Conservation (phyloP, 352 stramenopile genomes). For the Globisporangium okanoganense region DNA sequence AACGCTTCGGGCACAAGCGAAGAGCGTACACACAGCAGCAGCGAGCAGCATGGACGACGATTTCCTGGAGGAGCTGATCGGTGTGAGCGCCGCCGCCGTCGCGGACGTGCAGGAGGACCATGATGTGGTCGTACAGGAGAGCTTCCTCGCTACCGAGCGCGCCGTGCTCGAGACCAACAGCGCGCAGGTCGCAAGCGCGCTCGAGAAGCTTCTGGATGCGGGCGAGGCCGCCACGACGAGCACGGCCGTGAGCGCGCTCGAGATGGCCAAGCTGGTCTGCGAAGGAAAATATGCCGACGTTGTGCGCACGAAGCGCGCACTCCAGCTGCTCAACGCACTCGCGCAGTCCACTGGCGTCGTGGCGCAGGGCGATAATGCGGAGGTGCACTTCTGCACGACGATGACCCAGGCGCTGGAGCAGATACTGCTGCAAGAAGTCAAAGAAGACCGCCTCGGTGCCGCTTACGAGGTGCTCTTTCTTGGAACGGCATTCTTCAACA, state of each 20-base stretch:
- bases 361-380: conserved; percentile 18
- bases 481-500: conserved; percentile 59
- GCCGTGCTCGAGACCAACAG: conserved; percentile 54
- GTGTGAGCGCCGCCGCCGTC: conserved; percentile 43
- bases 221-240: conserved; percentile 6
- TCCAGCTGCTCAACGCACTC: conserved; percentile 30
- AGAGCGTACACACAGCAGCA: conserved; percentile 7
- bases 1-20: conserved; percentile 10
- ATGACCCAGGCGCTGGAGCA: conserved; percentile 40
- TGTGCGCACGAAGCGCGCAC: conserved; percentile 33
- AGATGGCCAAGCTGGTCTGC: conserved; percentile 52
- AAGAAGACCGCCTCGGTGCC: conserved; percentile 29
- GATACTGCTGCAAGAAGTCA: conserved; percentile 31
- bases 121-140: conserved; percentile 31
- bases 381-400: conserved; percentile 42
- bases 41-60: conserved; percentile 52
- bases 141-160: conserved; percentile 42
- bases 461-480: conserved; percentile 61
- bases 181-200: conserved; percentile 20
- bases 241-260: conserved; percentile 22
- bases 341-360: conserved; percentile 6
- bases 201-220: conserved; percentile 8
- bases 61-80: conserved; percentile 57
- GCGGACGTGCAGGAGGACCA: conserved; percentile 30
- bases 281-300: conserved; percentile 60